phyloP scores from a whole-genome alignment of 23 red algal species.

The Gracilaria gracilis region DNA sequence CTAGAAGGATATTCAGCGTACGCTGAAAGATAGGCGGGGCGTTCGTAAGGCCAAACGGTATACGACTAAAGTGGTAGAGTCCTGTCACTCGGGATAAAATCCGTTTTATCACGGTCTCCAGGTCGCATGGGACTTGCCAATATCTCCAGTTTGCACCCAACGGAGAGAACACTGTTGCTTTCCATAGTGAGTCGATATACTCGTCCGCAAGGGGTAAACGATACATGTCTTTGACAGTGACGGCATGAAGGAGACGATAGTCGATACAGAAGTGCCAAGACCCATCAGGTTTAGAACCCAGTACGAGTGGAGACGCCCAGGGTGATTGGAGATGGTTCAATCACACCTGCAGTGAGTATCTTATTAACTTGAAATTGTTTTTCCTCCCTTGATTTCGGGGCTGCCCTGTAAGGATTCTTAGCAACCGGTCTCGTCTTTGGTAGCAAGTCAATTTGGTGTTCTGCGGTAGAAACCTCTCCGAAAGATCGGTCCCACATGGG shows the following conservation, averaged over 20 bases:
- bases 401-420: too few species aligned
- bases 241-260: neutral
- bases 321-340: slow-evolving; percentile 1
- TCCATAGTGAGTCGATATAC: neutral
- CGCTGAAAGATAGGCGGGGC: too few species aligned
- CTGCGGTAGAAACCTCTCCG: too few species aligned
- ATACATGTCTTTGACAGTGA: neutral
- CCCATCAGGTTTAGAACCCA: neutral
- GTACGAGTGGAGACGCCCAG: neutral
- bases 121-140: neutral
- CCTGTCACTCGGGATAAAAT: neutral
- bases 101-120: neutral
- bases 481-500: too few species aligned
- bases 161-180: neutral
- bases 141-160: slow-evolving; percentile 1
- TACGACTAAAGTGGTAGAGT: too few species aligned
- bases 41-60: too few species aligned
- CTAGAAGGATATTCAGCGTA: too few species aligned
- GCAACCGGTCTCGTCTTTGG: too few species aligned
- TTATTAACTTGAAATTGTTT: neutral
- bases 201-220: neutral
- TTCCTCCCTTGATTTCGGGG: too few species aligned
- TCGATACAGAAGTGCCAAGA: neutral
- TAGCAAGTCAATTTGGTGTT: too few species aligned
- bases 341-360: neutral